These are phyloP conservation scores for Sporothrix dimorphospora DNA, from an alignment of 2,329 filamentous ascomycete genomes.

Conservation along the genomic window DNA sequence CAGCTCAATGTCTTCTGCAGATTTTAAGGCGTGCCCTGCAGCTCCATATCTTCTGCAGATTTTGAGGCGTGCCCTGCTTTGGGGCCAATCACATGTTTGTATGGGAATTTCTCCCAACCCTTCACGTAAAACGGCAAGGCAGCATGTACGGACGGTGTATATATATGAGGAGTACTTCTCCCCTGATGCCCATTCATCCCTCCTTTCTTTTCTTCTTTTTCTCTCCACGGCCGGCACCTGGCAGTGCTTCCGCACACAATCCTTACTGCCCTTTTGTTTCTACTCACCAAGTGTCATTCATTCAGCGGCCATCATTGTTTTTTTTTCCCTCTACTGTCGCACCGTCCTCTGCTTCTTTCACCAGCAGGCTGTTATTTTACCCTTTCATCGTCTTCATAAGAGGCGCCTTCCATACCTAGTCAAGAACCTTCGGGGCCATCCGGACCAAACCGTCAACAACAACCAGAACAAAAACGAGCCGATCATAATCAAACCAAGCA, in stretches of 20 bases:
- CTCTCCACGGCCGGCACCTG: slow-evolving; percentile 23
- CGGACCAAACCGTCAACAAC: neutral
- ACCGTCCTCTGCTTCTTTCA: neutral
- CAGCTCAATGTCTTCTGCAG: neutral
- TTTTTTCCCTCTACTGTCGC: neutral
- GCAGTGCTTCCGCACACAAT: slow-evolving; percentile 14
- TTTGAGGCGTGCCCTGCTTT: slow-evolving; percentile 20
- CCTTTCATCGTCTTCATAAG: neutral
- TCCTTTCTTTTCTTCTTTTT: neutral
- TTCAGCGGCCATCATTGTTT: neutral
- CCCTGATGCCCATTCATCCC: too few relatives aligned
- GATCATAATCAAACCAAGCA: too few relatives aligned
- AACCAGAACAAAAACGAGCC: neutral
- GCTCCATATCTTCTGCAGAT: neutral
- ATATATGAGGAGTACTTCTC: neutral
- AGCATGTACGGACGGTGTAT: neutral
- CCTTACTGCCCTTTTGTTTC: neutral
- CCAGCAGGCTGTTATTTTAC: neutral
- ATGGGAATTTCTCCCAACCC: neutral
- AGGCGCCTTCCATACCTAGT: neutral
- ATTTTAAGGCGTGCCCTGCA: slow-evolving; percentile 12
- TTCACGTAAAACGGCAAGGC: neutral
- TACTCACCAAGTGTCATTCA: neutral
- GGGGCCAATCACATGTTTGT: neutral
- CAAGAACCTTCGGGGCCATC: slow-evolving; percentile 3